These are phyloP conservation scores for Aspergillus alliaceus DNA, from an alignment of 2,329 filamentous ascomycete species.

Conservation along the genomic window DNA sequence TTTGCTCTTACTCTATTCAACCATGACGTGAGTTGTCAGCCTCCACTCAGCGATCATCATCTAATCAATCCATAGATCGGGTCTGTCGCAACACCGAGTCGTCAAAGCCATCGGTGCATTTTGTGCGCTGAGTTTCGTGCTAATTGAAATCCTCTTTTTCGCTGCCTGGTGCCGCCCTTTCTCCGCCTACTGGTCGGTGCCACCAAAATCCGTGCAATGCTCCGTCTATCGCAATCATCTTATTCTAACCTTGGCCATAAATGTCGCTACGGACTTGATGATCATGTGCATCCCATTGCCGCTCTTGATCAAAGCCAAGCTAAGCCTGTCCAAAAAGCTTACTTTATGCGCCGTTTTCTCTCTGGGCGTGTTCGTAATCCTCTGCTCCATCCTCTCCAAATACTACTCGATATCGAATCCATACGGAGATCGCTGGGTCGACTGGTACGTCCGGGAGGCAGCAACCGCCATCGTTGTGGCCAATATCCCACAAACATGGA, in stretches of 20 bases:
- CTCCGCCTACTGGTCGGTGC: constrained; percentile 54
- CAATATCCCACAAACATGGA: constrained; percentile 62
- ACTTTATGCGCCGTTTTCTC: constrained; percentile 57
- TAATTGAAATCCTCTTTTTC: constrained; percentile 54
- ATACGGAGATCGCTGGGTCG: constrained; percentile 57
- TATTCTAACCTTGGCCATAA: constrained; percentile 50
- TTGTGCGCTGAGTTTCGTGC: constrained; percentile 46
- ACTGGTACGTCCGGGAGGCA: constrained; percentile 62
- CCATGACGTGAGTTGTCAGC: constrained; percentile 48
- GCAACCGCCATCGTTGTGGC: constrained; percentile 61
- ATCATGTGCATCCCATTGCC: constrained; percentile 50
- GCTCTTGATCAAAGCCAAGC: constrained; percentile 42
- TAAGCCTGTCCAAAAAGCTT: constrained; percentile 50
- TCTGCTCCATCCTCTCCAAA: constrained; percentile 61
- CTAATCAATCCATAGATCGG: constrained; percentile 15
- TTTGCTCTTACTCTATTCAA: constrained; percentile 53
- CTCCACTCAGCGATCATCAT: constrained; percentile 9
- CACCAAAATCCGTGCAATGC: constrained; percentile 45
- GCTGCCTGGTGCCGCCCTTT: constrained; percentile 57
- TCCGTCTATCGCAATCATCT: constrained; percentile 50
- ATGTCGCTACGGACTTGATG: constrained; percentile 48
- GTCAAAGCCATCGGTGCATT: constrained; percentile 49
- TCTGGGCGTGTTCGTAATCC: constrained; percentile 57
- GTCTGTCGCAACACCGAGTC: constrained; percentile 32
- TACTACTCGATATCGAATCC: constrained; percentile 61